phyloP scores from a whole-genome alignment of 2,329 filamentous ascomycete species.

The Aspergillus carbonarius region DNA sequence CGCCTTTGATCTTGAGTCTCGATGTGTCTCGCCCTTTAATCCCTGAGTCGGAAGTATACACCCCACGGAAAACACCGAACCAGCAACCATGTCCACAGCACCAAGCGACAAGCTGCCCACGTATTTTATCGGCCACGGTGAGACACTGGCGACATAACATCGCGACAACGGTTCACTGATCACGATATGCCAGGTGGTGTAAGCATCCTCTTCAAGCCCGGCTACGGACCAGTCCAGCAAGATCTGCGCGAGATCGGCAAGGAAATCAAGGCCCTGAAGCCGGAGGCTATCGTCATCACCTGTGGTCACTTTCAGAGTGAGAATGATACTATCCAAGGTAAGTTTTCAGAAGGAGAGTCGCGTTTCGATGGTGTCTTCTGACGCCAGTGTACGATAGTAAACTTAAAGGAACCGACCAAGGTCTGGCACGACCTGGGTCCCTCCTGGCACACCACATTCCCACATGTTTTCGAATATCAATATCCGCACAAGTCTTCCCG shows the following conservation, averaged over 20 bases:
- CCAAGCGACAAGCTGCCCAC: background rate
- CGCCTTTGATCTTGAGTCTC: background rate
- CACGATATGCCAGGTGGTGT: background rate
- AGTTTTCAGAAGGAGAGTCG: background rate
- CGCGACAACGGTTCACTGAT: background rate
- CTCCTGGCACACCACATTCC: background rate
- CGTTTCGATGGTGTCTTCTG: background rate
- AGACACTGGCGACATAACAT: background rate
- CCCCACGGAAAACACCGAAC: background rate
- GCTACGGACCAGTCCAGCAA: background rate
- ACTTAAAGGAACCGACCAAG: background rate
- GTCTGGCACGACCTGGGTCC: conserved; percentile 3
- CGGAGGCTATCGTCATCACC: background rate
- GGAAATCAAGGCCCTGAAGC: background rate
- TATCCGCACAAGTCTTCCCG: background rate
- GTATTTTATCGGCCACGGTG: conserved; percentile 3
- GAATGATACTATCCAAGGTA: background rate
- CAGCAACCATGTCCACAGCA: background rate
- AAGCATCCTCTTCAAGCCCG: conserved; percentile 1
- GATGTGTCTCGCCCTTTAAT: background rate
- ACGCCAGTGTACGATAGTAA: background rate
- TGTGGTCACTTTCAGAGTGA: background rate
- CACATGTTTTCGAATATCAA: conserved; percentile 1
- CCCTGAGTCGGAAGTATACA: background rate
- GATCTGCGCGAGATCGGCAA: background rate